A percentile compares a stretch with the other conserved stretches of the same genome.
Conservation (phyloP, 176 grass and related monocot species). For the sorghum (Sorghum bicolor) region Sorghum_bicolor_NCBIv3 NC_012870.2:80358501-80359000, state of each 20-base stretch:
- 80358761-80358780: neutral
- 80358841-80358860: neutral
- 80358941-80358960: neutral
- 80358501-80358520: slow-evolving; percentile 8
- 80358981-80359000: neutral
- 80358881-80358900: neutral
- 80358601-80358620: slow-evolving; percentile 16
- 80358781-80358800: neutral
- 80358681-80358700: neutral
- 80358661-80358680: neutral
- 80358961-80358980: neutral
- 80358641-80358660: neutral
- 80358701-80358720: neutral
- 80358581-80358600: neutral
- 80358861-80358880: slow-evolving; percentile 39
- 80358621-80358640: neutral
- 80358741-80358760: no score
- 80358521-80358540: neutral
- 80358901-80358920: neutral
- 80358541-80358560: neutral
- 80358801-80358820: no score
- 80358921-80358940: neutral
- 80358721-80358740: neutral
- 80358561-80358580: no score
- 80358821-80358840: neutral